Conservation (phyloP, 768 basidiomycete species). For the Coprinopsis marcescibilis region DNA sequence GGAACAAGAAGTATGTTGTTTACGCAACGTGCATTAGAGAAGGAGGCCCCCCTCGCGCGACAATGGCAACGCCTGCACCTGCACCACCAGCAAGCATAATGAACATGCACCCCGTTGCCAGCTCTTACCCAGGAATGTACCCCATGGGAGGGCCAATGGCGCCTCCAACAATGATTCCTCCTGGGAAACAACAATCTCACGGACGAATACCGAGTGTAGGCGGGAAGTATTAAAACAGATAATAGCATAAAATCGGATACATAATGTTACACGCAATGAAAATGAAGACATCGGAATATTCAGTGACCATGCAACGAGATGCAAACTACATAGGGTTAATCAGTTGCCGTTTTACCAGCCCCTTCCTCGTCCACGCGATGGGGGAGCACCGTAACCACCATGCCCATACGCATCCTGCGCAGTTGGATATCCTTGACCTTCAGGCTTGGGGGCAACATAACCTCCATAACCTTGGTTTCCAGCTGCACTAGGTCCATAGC, state of each 20-base stretch:
- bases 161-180: constrained; percentile 1
- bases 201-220: neutral
- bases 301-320: no score
- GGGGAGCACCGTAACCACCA: no score
- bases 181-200: neutral
- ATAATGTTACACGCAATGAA: neutral
- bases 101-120: neutral
- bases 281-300: neutral
- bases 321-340: no score
- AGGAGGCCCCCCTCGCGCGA: constrained; percentile 9
- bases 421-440: no score
- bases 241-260: neutral
- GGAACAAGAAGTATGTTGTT: constrained; percentile 57
- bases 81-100: no score
- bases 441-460: no score
- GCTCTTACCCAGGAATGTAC: constrained; percentile 3
- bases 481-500: no score
- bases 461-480: no score
- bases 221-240: neutral
- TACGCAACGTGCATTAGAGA: constrained; percentile 49
- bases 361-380: no score
- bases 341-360: no score
- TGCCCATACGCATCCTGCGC: no score
- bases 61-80: neutral
- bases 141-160: neutral